Conservation (phyloP, 1,139 yeast species). For the Petasospora rhodanensis region DNA sequence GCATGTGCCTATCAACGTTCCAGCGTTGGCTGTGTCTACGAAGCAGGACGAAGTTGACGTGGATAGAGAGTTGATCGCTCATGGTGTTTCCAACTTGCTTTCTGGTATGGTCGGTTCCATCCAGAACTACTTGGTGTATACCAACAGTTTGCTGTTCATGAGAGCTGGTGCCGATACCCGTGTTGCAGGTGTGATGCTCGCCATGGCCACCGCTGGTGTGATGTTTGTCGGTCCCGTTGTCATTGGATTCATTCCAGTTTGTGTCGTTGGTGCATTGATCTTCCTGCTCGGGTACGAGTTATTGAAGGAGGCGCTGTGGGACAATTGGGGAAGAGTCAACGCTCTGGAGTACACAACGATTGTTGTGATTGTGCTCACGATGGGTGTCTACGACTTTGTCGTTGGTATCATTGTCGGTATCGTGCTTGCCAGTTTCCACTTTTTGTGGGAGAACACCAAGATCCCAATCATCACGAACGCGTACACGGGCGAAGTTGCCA, state of each 20-base stretch:
- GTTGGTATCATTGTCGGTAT: constrained; percentile 89
- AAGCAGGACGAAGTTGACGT: constrained; percentile 82
- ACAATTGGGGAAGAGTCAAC: constrained; percentile 74
- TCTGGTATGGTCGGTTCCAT: constrained; percentile 85
- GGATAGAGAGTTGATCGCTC: constrained; percentile 90
- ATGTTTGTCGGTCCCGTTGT: constrained; percentile 88
- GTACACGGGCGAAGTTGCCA: constrained; percentile 82
- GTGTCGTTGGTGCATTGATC: constrained; percentile 91
- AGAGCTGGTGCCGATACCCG: constrained; percentile 93
- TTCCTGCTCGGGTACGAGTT: constrained; percentile 88
- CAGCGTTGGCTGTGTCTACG: constrained; percentile 89
- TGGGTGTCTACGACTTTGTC: constrained; percentile 97
- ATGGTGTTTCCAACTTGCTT: constrained; percentile 85
- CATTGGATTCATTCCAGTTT: constrained; percentile 91
- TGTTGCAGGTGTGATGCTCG: constrained; percentile 81
- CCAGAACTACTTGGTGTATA: constrained; percentile 90
- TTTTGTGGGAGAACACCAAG: constrained; percentile 86
- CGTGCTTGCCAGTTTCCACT: constrained; percentile 83
- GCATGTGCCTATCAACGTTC: constrained; percentile 96
- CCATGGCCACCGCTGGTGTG: constrained; percentile 71
- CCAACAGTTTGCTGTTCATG: constrained; percentile 86
- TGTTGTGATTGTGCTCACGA: constrained; percentile 75
- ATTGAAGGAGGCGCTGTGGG: constrained; percentile 78
- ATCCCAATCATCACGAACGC: constrained; percentile 78
- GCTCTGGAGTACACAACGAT: constrained; percentile 81